phyloP scores from a whole-genome alignment of 2,329 filamentous ascomycete species.

The Aspergillus sp. region DNA sequence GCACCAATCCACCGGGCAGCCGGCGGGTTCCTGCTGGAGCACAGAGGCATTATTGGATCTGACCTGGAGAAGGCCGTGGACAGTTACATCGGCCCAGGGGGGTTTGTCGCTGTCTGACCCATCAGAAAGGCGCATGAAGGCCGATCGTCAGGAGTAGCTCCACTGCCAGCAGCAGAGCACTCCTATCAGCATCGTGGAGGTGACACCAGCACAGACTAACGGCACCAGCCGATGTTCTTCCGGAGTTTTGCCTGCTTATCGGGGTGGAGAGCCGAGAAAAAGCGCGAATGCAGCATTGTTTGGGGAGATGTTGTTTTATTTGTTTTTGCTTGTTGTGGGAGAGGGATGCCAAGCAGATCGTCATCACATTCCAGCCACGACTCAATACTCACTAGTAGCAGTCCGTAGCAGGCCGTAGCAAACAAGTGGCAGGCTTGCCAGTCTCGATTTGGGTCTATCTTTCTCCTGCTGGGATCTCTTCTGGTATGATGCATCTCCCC shows the following conservation, averaged over 20 bases:
- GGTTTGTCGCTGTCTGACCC: background rate
- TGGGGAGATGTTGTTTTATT: background rate
- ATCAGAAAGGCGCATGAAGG: slow-evolving; percentile 1
- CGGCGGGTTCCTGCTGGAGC: slow-evolving; percentile 2
- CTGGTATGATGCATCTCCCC: too few species aligned
- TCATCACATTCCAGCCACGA: too few species aligned
- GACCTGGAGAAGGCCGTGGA: background rate
- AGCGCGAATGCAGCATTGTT: background rate
- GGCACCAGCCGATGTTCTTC: background rate
- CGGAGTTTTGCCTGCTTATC: too few species aligned
- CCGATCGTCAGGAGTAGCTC: slow-evolving; percentile 11
- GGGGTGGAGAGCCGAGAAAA: background rate
- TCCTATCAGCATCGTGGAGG: background rate
- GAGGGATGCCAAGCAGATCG: too few species aligned
- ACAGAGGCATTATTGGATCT: slow-evolving; percentile 4
- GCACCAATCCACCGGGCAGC: background rate
- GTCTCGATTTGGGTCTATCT: too few species aligned
- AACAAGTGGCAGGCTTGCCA: too few species aligned
- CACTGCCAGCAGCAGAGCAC: background rate
- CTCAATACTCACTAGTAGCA: too few species aligned
- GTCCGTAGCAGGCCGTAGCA: too few species aligned
- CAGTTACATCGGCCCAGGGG: slow-evolving; percentile 9
- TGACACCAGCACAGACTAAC: background rate
- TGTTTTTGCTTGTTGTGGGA: background rate
- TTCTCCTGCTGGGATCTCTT: too few species aligned